These are phyloP conservation scores for Phytopythium aichiense DNA, from an alignment of 352 stramenopile species.

Conservation along the genomic window DNA sequence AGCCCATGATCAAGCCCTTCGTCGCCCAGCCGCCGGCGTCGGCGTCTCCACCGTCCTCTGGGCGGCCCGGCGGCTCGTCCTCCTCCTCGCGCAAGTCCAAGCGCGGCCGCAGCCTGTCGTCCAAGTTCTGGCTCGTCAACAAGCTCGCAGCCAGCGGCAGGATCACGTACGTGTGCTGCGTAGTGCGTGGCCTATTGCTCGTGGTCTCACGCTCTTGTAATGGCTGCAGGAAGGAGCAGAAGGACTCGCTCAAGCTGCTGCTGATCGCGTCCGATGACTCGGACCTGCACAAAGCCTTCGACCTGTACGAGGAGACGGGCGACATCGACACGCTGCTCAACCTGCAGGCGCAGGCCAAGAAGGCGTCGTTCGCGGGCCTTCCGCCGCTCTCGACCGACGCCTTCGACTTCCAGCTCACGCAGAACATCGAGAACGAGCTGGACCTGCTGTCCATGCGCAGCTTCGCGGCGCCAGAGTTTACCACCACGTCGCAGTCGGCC, in stretches of 20 bases:
- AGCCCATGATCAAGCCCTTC: conserved; percentile 25
- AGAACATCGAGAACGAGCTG: conserved; percentile 78
- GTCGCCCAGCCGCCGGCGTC: conserved; percentile 9
- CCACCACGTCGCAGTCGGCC: conserved; percentile 10
- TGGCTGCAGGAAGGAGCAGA: conserved; percentile 41
- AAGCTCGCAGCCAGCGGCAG: conserved; percentile 73
- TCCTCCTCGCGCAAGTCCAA: conserved; percentile 53
- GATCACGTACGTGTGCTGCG: conserved; percentile 45
- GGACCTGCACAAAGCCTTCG: conserved; percentile 64
- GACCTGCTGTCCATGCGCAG: conserved; percentile 72
- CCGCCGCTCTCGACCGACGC: conserved; percentile 52
- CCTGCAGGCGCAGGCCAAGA: conserved; percentile 57
- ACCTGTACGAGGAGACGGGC: conserved; percentile 75
- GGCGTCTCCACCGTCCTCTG: conserved; percentile 1
- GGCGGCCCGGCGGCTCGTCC: conserved; percentile 1
- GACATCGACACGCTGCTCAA: conserved; percentile 74
- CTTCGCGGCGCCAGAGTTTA: conserved; percentile 26
- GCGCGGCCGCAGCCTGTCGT: conserved; percentile 67
- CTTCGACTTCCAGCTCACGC: conserved; percentile 75
- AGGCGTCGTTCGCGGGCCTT: conserved; percentile 45
- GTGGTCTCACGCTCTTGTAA: conserved; percentile 1
- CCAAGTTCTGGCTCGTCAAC: conserved; percentile 86
- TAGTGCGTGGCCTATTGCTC: background rate
- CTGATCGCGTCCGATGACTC: conserved; percentile 77
- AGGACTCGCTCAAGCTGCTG: conserved; percentile 76